phyloP scores from a whole-genome alignment of 306 rosid species.

The Cicer judaicum region DNA sequence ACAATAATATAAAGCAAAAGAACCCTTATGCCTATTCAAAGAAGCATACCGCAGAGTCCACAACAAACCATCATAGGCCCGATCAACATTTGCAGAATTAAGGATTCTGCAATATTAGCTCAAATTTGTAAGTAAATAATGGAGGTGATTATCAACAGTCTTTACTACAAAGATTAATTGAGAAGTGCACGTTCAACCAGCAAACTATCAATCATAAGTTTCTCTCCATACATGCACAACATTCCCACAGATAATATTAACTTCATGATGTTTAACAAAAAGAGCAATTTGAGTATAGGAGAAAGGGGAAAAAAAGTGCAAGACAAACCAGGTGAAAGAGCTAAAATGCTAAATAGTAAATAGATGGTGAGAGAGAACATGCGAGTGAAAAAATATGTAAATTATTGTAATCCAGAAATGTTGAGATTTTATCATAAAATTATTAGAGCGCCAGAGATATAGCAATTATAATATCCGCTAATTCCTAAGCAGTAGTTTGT shows the following conservation, averaged over 20 bases:
- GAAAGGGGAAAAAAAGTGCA: background rate
- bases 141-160: slow-evolving; percentile 27
- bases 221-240: slow-evolving; percentile 25
- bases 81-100: slow-evolving; percentile 81
- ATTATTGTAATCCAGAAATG: slow-evolving; percentile 13
- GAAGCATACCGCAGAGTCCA: slow-evolving; percentile 86
- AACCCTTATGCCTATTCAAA: slow-evolving; percentile 28
- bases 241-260: slow-evolving; percentile 20
- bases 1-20: slow-evolving; percentile 34
- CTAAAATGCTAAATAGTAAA: background rate
- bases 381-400: background rate
- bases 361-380: background rate
- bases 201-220: slow-evolving; percentile 30
- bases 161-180: slow-evolving; percentile 19
- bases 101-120: slow-evolving; percentile 71
- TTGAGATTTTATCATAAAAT: slow-evolving; percentile 34
- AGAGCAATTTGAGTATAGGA: slow-evolving; percentile 11
- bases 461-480: slow-evolving; percentile 7
- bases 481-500: slow-evolving; percentile 27
- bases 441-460: slow-evolving; percentile 9
- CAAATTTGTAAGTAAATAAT: slow-evolving; percentile 46
- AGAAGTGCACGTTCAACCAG: slow-evolving; percentile 30
- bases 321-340: background rate
- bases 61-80: slow-evolving; percentile 78
- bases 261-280: background rate